A percentile compares a stretch with the other conserved stretches of the same genome.
These are phyloP conservation scores for Penicillium sp. DNA, from an alignment of 2,329 filamentous ascomycete genomes.

Conservation along the genomic window DNA sequence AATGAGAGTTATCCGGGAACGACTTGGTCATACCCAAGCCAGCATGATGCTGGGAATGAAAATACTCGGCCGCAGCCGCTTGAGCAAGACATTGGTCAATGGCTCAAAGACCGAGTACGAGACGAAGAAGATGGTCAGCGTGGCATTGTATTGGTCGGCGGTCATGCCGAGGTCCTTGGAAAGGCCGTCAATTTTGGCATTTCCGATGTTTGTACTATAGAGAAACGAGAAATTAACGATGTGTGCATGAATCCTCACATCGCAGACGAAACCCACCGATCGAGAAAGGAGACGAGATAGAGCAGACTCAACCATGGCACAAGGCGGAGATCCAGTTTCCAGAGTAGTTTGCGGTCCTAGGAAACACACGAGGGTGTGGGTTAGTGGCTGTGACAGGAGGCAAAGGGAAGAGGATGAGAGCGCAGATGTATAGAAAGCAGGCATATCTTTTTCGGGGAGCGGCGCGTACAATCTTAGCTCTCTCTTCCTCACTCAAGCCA, in stretches of 20 bases:
- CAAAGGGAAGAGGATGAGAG: background rate
- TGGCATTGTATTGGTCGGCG: conserved; percentile 68
- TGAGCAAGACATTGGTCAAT: conserved; percentile 77
- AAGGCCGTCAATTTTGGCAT: conserved; percentile 63
- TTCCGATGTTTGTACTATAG: conserved; percentile 73
- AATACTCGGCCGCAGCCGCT: conserved; percentile 71
- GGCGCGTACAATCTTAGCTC: conserved; percentile 58
- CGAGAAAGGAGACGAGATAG: conserved; percentile 48
- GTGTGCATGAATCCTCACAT: background rate
- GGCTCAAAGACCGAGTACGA: conserved; percentile 77
- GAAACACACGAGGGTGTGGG: background rate
- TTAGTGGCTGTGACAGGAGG: background rate
- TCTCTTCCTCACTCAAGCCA: conserved; percentile 65
- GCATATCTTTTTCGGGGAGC: background rate
- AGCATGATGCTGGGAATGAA: conserved; percentile 84
- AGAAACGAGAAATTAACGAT: background rate
- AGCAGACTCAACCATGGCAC: conserved; percentile 52
- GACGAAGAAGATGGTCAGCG: conserved; percentile 82
- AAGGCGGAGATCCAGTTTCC: conserved; percentile 49
- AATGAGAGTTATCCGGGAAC: background rate
- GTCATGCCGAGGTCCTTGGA: conserved; percentile 64
- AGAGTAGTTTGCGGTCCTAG: conserved; percentile 48
- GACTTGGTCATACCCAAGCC: conserved; percentile 41
- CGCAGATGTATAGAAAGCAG: background rate
- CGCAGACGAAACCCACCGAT: conserved; percentile 28